phyloP scores from a whole-genome alignment of 202 grass and related monocot species.

The Cymbopogon flexuosus region DNA sequence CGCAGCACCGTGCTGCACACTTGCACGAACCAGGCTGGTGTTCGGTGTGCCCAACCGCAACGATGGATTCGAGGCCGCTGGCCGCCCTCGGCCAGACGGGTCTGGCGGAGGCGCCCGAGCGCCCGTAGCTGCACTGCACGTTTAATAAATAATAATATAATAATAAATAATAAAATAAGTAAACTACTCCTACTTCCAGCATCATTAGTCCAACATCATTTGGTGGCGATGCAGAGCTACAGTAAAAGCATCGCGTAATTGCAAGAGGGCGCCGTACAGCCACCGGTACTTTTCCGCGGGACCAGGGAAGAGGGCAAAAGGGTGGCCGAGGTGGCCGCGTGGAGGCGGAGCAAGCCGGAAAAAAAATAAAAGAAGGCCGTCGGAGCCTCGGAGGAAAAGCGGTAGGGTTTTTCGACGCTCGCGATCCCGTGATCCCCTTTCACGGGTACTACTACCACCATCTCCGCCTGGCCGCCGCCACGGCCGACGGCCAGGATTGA shows the following conservation, averaged over 20 bases:
- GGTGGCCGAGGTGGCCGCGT: slow-evolving; percentile 9
- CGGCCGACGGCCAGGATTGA: slow-evolving; percentile 29
- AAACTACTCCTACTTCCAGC: not conserved
- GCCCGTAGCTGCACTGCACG: not conserved
- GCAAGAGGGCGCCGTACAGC: slow-evolving; percentile 24
- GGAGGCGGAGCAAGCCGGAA: not conserved
- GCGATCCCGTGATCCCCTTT: slow-evolving; percentile 34
- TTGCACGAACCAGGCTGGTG: slow-evolving; percentile 14
- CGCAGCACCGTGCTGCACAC: slow-evolving; percentile 2
- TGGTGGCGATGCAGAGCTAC: not conserved
- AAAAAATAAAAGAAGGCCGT: not conserved
- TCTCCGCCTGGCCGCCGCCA: slow-evolving; percentile 14
- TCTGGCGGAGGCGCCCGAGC: not conserved
- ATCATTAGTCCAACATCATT: not conserved
- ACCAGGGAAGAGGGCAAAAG: not conserved
- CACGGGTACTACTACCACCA: not conserved
- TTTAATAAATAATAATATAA: not conserved
- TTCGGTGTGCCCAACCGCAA: not conserved
- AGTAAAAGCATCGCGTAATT: slow-evolving; percentile 5
- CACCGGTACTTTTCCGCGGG: slow-evolving; percentile 26
- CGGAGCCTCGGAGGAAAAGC: not conserved
- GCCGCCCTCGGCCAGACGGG: not conserved
- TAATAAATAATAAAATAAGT: not conserved
- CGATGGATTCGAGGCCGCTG: slow-evolving; percentile 20
- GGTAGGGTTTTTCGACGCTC: slow-evolving; percentile 32